phyloP scores from a whole-genome alignment of 768 basidiomycete species.

The Mrakia gelida region DNA sequence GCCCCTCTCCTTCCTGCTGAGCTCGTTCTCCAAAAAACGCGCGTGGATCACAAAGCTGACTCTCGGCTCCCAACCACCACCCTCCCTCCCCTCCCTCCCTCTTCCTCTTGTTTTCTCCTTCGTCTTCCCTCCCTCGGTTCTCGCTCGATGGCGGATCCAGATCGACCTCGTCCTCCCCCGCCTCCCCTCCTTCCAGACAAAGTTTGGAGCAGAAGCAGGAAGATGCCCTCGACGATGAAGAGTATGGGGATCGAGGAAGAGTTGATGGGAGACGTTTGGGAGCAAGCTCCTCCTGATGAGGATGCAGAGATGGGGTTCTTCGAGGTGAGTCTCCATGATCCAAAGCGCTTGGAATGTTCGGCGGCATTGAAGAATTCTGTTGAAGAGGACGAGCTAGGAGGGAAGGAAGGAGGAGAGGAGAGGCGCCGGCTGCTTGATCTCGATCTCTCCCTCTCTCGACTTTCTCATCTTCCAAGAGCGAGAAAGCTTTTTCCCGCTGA shows the following conservation, averaged over 20 bases:
- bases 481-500: too few species aligned
- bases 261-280: neutral
- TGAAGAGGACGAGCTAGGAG: neutral
- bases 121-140: neutral
- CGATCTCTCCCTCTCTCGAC: neutral
- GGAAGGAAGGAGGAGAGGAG: neutral
- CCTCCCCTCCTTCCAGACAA: slow-evolving; percentile 15
- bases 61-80: slow-evolving; percentile 4
- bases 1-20: neutral
- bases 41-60: neutral
- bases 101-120: neutral
- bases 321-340: slow-evolving; percentile 1
- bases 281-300: neutral
- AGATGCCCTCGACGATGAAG: neutral
- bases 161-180: slow-evolving; percentile 1
- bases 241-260: neutral
- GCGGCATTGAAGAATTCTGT: neutral
- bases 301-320: slow-evolving; percentile 8
- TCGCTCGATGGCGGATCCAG: neutral
- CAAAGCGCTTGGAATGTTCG: neutral
- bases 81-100: neutral
- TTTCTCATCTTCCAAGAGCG: neutral
- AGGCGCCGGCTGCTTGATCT: neutral
- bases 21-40: neutral
- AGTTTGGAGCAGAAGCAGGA: neutral